These are phyloP conservation scores for Heterobasidion parviporum DNA, from an alignment of 1,284 basidiomycete species.

Conservation along the genomic window DNA sequence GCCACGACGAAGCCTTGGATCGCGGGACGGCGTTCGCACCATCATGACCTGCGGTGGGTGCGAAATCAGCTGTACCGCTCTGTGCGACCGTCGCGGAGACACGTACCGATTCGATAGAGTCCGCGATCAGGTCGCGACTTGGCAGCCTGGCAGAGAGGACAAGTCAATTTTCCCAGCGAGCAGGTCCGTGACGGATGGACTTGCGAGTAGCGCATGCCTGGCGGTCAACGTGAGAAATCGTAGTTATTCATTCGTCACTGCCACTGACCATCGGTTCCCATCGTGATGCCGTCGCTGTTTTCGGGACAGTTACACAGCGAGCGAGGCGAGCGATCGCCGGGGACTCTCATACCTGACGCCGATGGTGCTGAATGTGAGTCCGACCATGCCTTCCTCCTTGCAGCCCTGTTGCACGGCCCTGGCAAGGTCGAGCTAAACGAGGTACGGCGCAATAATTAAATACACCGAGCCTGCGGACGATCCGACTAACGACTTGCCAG, in stretches of 20 bases:
- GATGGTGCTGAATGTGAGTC: slow-evolving; percentile 73
- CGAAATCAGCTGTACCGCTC: not conserved
- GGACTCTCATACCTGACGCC: slow-evolving; percentile 54
- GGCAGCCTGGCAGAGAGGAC: slow-evolving; percentile 50
- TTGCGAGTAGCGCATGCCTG: slow-evolving; percentile 78
- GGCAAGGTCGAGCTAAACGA: slow-evolving; percentile 60
- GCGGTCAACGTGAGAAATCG: not conserved
- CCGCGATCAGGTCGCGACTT: slow-evolving; percentile 85
- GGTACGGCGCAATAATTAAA: not conserved
- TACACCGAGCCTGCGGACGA: not conserved
- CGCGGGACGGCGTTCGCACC: slow-evolving; percentile 25
- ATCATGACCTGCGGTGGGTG: slow-evolving; percentile 45
- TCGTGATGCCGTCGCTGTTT: slow-evolving; percentile 70
- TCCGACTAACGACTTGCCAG: slow-evolving; percentile 35
- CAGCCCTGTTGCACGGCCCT: slow-evolving; percentile 72
- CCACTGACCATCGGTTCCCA: slow-evolving; percentile 69
- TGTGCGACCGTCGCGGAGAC: not conserved
- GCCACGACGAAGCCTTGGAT: not conserved
- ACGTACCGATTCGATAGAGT: slow-evolving; percentile 79
- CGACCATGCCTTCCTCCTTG: slow-evolving; percentile 66
- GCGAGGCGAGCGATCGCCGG: not conserved
- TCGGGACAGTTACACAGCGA: not conserved
- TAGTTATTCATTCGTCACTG: not conserved
- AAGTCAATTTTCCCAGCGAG: not conserved
- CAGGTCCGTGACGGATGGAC: slow-evolving; percentile 17